phyloP scores from a whole-genome alignment of 805 yeast genomes.

The Yamadazyma sp. region DNA sequence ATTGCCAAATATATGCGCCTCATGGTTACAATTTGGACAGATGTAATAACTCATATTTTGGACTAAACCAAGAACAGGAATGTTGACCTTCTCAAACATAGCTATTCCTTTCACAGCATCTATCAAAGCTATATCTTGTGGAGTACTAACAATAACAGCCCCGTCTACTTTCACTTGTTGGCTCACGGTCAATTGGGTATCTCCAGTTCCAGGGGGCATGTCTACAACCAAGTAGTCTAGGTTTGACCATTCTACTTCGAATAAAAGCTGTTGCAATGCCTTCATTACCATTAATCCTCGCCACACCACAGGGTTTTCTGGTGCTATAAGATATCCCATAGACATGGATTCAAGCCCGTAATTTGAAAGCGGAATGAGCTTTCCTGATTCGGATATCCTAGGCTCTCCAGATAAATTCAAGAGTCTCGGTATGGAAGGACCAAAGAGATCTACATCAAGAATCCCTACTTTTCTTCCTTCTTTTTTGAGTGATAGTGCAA shows the following conservation, averaged over 20 bases:
- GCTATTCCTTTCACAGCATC: constrained; percentile 80
- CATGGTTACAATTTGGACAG: constrained; percentile 76
- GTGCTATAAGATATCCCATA: constrained; percentile 76
- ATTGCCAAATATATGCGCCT: constrained; percentile 70
- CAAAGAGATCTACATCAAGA: constrained; percentile 79
- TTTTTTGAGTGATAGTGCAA: constrained; percentile 60
- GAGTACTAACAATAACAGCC: constrained; percentile 79
- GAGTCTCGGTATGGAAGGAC: constrained; percentile 78
- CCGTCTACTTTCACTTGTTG: constrained; percentile 78
- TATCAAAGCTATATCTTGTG: constrained; percentile 79
- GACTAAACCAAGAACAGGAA: constrained; percentile 74
- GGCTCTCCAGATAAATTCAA: constrained; percentile 74
- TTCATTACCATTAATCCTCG: constrained; percentile 85
- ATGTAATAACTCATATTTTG: constrained; percentile 79
- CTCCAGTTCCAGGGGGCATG: constrained; percentile 93
- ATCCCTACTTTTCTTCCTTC: constrained; percentile 62
- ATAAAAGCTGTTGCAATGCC: constrained; percentile 79
- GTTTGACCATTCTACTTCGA: constrained; percentile 73
- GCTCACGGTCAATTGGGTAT: constrained; percentile 77
- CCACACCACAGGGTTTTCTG: constrained; percentile 77
- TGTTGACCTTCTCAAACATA: constrained; percentile 69
- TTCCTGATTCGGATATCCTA: constrained; percentile 49
- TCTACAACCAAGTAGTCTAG: constrained; percentile 73
- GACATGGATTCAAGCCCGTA: constrained; percentile 85
- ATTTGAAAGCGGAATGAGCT: constrained; percentile 63